Conservation (phyloP, 305 asterid genomes). For the Monarda citriodora region DNA sequence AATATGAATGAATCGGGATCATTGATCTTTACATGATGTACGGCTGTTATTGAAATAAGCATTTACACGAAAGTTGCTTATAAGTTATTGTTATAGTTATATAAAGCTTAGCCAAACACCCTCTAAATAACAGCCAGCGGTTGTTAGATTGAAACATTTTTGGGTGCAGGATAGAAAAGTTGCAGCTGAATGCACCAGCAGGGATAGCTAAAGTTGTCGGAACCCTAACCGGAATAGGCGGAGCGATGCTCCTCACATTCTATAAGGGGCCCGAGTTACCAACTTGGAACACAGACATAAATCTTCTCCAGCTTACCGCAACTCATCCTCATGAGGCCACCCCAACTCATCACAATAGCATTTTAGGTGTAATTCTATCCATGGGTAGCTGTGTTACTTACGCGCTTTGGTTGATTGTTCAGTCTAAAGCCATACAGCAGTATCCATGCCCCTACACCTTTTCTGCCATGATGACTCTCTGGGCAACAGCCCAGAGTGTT, state of each 20-base stretch:
- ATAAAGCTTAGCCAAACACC: no score
- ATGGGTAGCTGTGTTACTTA: constrained; percentile 42
- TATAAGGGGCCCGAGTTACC: constrained; percentile 63
- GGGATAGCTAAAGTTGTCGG: constrained; percentile 83
- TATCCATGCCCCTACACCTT: constrained; percentile 81
- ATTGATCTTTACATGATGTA: no score
- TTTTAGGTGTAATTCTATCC: constrained; percentile 49
- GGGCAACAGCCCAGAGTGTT: constrained; percentile 60
- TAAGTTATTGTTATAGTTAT: no score
- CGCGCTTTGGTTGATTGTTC: constrained; percentile 61
- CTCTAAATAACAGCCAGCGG: no score
- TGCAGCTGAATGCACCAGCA: constrained; percentile 45
- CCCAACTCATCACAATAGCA: background rate
- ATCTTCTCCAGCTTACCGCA: constrained; percentile 34
- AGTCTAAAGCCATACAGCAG: constrained; percentile 53
- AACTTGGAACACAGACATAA: constrained; percentile 35
- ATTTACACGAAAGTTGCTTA: no score
- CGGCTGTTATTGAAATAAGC: no score
- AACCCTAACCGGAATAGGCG: constrained; percentile 55
- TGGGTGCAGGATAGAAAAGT: constrained; percentile 56
- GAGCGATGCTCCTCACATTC: constrained; percentile 82
- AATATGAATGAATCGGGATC: no score
- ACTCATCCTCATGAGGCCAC: constrained; percentile 18
- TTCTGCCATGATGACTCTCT: constrained; percentile 54
- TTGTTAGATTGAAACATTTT: no score